These are phyloP conservation scores for Alternaria gansuensis DNA, from an alignment of 2,329 filamentous ascomycete species.

Conservation along the genomic window DNA sequence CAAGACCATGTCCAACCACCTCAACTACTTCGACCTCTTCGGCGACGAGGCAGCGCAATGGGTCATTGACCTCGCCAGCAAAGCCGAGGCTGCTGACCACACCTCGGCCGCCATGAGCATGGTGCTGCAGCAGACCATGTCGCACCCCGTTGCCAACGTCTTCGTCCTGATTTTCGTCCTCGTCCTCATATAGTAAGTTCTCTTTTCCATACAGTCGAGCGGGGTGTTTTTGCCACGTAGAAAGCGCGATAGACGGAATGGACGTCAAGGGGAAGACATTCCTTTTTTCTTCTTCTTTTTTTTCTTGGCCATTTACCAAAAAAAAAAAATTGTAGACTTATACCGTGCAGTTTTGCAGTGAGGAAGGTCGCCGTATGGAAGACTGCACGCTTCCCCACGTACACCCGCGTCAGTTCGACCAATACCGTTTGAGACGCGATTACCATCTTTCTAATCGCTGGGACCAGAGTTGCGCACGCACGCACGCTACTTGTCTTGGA, in stretches of 20 bases:
- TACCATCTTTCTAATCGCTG: background rate
- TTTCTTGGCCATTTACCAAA: no score
- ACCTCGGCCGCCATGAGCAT: slow-evolving; percentile 29
- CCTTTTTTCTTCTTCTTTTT: no score
- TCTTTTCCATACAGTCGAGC: slow-evolving; percentile 4
- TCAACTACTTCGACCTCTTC: slow-evolving; percentile 62
- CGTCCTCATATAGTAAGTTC: slow-evolving; percentile 38
- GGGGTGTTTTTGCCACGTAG: background rate
- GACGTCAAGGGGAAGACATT: background rate
- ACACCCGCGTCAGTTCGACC: slow-evolving; percentile 31
- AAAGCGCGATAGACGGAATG: slow-evolving; percentile 16
- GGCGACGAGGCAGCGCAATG: slow-evolving; percentile 36
- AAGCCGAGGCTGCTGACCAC: slow-evolving; percentile 19
- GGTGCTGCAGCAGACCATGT: slow-evolving; percentile 35
- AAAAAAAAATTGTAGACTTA: slow-evolving; percentile 27
- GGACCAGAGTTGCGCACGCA: background rate
- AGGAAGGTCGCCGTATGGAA: slow-evolving; percentile 36
- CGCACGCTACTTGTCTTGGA: slow-evolving; percentile 11
- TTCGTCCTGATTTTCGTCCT: slow-evolving; percentile 33
- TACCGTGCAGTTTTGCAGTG: slow-evolving; percentile 32
- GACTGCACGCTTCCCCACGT: slow-evolving; percentile 26
- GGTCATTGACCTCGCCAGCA: slow-evolving; percentile 33
- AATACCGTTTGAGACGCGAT: slow-evolving; percentile 25
- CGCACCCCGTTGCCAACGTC: slow-evolving; percentile 36
- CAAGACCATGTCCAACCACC: slow-evolving; percentile 65